Evolutionary conservation across 1,284 basidiomycete species (phyloP).

Genomic region (Macrocystidia cucumis): DNA sequence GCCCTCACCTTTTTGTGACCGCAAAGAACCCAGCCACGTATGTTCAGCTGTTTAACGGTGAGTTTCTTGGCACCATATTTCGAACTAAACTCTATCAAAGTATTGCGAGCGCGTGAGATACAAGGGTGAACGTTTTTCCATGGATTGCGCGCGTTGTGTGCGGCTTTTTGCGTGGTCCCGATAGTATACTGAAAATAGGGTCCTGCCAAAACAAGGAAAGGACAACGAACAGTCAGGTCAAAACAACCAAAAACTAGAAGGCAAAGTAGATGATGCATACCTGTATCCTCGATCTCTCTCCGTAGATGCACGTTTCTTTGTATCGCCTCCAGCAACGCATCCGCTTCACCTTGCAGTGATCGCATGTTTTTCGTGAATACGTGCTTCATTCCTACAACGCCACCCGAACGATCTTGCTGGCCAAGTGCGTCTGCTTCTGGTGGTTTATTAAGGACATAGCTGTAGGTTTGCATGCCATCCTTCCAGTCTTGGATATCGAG

Average conservation of each 20-base stretch:
- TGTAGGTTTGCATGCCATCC: constrained; percentile 27
- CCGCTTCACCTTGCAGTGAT: constrained; percentile 24
- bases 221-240: neutral
- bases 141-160: constrained; percentile 3
- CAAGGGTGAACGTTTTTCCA: constrained; percentile 14
- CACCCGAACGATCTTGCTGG: constrained; percentile 1
- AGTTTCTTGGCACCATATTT: constrained; percentile 20
- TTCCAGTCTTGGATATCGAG: constrained; percentile 17
- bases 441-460: constrained; percentile 18
- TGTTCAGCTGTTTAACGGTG: constrained; percentile 16
- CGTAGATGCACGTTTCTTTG: constrained; percentile 27
- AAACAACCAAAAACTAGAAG: constrained; percentile 1
- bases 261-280: constrained; percentile 13
- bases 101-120: constrained; percentile 13
- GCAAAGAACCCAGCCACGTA: constrained; percentile 24
- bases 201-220: constrained; percentile 11
- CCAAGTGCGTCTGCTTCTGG: constrained; percentile 2
- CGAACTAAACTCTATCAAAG: constrained; percentile 15
- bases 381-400: constrained; percentile 21
- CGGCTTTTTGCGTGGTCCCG: neutral
- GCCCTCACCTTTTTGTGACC: constrained; percentile 23
- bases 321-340: constrained; percentile 22
- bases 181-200: constrained; percentile 20
- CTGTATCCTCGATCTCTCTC: constrained; percentile 16
- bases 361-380: constrained; percentile 32